Evolutionary conservation across 2,329 filamentous ascomycete genomes (phyloP), one percentile per base, ranked within the genome.

Genomic region (Cladosporium halotolerans): DNA sequence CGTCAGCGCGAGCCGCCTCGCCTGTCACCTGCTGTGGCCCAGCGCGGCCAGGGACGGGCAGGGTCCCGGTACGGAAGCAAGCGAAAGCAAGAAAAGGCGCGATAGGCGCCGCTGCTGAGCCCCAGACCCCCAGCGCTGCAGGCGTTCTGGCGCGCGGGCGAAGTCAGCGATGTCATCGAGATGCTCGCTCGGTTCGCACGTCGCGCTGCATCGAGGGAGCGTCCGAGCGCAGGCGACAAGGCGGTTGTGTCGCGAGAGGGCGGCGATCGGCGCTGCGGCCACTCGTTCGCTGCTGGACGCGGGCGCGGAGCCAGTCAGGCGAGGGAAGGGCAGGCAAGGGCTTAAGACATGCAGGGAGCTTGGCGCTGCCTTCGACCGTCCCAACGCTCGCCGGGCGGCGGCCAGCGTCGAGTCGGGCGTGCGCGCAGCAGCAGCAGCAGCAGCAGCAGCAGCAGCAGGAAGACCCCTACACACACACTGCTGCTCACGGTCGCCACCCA

Each of bases 41-140:
- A 39, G n/a, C 9, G 40, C 48, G 40, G 48, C 43, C 39, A 40
- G 48, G 43, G 40, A 51, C 48, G 40, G 38, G 48, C 39, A 51
- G 48, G 48, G 48, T 36, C 44, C 9, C 36, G 36, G 36, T 6
- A 39, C 48, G 39, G 46, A n/a, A 49, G 46, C 38, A 44, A 51
- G 48, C 48, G 48, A 51, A 16, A 50, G 33, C 32, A 16, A 42
- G 41, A 44, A 44, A 32, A 38, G 9, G 40, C 48, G 48, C 48
- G 48, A 51, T 51, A 51, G 48, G 48, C 48, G 48, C 48, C 39
- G 36, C 23, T 28, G 23, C 23, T 28, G 23, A 28, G 23, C 23
- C 23, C 23, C 23, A 28, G 23, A 28, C 23, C 23, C 23, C 23
- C 23, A 28, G 23, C 23, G 23, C 23, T 28, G 23, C 23, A 7